Evolutionary conservation across 768 basidiomycete species (phyloP), one percentile per base, ranked within the genome.

Genomic region (Trametes maxima): DNA sequence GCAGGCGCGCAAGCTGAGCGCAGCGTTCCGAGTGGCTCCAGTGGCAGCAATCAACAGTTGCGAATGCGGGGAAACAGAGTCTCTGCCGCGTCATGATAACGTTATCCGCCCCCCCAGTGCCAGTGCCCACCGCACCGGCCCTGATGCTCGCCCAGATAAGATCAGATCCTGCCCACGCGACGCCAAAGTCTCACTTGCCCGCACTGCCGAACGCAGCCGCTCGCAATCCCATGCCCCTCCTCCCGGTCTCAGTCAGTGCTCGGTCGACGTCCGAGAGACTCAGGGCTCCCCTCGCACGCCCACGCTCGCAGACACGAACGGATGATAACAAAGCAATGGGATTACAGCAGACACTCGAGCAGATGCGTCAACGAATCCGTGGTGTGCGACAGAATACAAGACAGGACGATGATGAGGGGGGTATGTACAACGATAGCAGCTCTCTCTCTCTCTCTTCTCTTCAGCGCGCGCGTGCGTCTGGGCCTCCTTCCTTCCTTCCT

Each of bases 371-470:
- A 50, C 56, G 55, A 24, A 62, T 58, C 56, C 50, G 39, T 49
- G 45, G 28, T 46, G 50, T 62, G 60, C 50, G 57, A 60, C 54
- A 63, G 43, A 51, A 60, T 62, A 63, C 65, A 66, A 54, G 49
- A 60, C 46, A 53, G 44, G 49, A n/a, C 36, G 35, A 47, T 45
- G 52, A 52, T 55, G 52, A 22, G 54, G 22, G 62, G 65, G 63
- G 63, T 67, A 67, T 67, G 66, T 67, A 67, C 66, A 67, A 59
- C 54, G 56, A 52, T 61, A 59, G 57, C 53, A 58, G 35, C 50
- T 60, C 61, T 55, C 51, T 22, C 21, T 24, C 11, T 57, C 50
- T 60, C 61, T 55, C 51, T 22, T 22, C 24, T 24, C 60, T 57
- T 59, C 47, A 28, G 21, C 50, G 25, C 63, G 45, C 28, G 28